Percentiles rank a stretch among this genome's conserved stretches.
Conservation (phyloP, 106 monocot genomes). For the Phalaenopsis equestris region DNA sequence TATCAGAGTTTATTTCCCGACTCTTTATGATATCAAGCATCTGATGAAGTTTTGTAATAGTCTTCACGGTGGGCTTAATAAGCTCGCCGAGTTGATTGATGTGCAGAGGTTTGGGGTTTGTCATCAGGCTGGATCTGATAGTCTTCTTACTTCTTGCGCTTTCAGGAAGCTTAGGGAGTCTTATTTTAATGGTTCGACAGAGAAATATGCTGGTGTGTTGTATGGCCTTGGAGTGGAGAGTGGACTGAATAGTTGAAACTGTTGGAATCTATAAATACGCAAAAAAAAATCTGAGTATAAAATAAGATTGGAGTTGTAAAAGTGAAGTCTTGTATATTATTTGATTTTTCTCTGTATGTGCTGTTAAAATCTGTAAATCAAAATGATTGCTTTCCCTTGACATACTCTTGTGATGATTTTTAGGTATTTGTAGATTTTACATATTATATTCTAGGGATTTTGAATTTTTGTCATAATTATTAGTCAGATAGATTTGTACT, state of each 20-base stretch:
- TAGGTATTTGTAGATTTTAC: too few species aligned
- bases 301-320: conserved; percentile 2
- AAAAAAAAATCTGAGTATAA: neutral
- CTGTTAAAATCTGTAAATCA: too few species aligned
- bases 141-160: conserved; percentile 20
- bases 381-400: too few species aligned
- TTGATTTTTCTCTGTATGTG: too few species aligned
- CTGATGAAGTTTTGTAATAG: conserved; percentile 38
- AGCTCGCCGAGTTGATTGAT: conserved; percentile 30
- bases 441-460: too few species aligned
- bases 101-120: conserved; percentile 32
- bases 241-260: conserved; percentile 8
- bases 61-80: conserved; percentile 30
- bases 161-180: conserved; percentile 29
- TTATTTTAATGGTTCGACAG: conserved; percentile 26
- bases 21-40: conserved; percentile 25
- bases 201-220: conserved; percentile 24
- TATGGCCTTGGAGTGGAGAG: conserved; percentile 26
- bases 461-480: too few species aligned
- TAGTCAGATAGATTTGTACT: too few species aligned
- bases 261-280: conserved; percentile 10
- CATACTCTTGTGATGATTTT: too few species aligned
- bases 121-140: conserved; percentile 35
- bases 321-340: neutral
- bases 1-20: conserved; percentile 29